These are phyloP conservation scores for Vachellia pachyceras DNA, from an alignment of 306 rosid genomes.

Conservation along the genomic window DNA sequence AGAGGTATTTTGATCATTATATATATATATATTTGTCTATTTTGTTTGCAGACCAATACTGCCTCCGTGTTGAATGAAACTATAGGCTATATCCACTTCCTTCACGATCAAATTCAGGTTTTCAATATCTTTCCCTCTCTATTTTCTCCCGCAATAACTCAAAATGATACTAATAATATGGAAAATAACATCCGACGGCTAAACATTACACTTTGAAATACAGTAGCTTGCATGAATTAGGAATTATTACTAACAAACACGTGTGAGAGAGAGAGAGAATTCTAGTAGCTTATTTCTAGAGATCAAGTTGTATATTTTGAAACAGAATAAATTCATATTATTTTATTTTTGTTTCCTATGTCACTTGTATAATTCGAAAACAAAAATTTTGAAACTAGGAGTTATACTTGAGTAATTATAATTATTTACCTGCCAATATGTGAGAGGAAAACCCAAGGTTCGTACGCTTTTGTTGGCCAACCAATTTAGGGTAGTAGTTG, in stretches of 20 bases:
- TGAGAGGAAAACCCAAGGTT: too few species aligned
- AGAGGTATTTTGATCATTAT: background rate
- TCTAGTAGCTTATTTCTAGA: background rate
- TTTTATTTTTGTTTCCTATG: background rate
- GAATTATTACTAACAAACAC: background rate
- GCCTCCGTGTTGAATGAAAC: conserved; percentile 68
- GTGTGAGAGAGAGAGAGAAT: background rate
- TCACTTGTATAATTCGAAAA: background rate
- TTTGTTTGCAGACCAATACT: conserved; percentile 63
- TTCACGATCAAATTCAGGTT: conserved; percentile 68
- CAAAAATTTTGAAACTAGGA: background rate
- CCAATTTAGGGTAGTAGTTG: too few species aligned
- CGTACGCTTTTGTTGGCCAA: too few species aligned
- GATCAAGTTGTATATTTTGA: background rate
- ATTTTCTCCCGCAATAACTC: background rate
- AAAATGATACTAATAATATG: background rate
- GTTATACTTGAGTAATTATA: background rate
- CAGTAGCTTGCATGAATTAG: background rate
- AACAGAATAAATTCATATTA: background rate
- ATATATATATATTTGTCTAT: background rate
- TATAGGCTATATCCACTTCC: conserved; percentile 73
- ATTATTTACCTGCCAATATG: background rate
- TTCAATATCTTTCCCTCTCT: background rate
- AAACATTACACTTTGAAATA: background rate
- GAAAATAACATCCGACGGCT: background rate